Evolutionary conservation across 495 filamentous ascomycete species (phyloP).

Genomic region (Wilcoxina mikolae): DNA sequence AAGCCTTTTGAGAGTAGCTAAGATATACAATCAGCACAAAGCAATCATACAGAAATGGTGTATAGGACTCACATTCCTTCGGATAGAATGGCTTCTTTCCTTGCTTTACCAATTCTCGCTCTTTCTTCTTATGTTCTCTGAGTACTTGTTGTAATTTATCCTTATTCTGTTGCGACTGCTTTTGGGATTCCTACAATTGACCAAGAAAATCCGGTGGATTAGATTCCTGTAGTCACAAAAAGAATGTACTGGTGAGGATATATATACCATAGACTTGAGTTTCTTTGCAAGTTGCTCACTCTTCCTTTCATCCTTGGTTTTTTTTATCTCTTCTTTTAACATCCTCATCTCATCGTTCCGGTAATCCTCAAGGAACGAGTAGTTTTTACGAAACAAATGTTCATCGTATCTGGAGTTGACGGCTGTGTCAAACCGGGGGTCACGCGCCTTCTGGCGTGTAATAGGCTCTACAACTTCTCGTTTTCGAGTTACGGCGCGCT

Average conservation of each 20-base stretch:
- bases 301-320: constrained; percentile 43
- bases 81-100: constrained; percentile 90
- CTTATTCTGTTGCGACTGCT: constrained; percentile 51
- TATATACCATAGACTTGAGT: constrained; percentile 43
- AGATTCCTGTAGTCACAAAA: neutral
- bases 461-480: constrained; percentile 49
- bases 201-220: constrained; percentile 5
- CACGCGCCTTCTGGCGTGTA: constrained; percentile 42
- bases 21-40: neutral
- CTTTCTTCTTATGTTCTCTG: constrained; percentile 57
- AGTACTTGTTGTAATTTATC: constrained; percentile 51
- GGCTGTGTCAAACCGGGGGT: constrained; percentile 73
- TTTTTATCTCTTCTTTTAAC: constrained; percentile 48
- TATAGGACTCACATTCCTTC: constrained; percentile 43
- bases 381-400: constrained; percentile 46
- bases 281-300: constrained; percentile 44
- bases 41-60: neutral
- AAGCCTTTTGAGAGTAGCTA: constrained; percentile 69
- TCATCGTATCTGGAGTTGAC: constrained; percentile 39
- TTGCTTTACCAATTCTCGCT: constrained; percentile 66
- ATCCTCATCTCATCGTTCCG: constrained; percentile 59
- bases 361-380: constrained; percentile 79
- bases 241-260: neutral
- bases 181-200: constrained; percentile 40
- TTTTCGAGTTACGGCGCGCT: constrained; percentile 62